These are phyloP conservation scores for Sporothrix globosa DNA, from an alignment of 2,329 filamentous ascomycete species.

Conservation along the genomic window DNA sequence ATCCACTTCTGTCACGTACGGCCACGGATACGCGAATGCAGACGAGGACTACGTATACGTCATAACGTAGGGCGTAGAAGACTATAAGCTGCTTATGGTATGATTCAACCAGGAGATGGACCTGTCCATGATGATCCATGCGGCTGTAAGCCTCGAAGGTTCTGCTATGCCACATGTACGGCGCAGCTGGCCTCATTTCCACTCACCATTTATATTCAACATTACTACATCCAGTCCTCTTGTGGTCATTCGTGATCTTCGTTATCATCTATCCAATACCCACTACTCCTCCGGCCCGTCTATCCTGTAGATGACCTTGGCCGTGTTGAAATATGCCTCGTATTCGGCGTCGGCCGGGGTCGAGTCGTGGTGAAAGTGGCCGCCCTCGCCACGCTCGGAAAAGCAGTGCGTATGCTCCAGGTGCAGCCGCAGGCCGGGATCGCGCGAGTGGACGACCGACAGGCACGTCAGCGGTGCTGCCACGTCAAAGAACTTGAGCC, in stretches of 20 bases:
- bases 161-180: too few species aligned
- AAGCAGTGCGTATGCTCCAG: conserved; percentile 56
- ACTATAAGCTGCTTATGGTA: too few species aligned
- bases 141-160: too few species aligned
- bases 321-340: conserved; percentile 28
- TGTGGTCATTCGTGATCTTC: too few species aligned
- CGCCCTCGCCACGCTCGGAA: conserved; percentile 36
- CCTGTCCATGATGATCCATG: too few species aligned
- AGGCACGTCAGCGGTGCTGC: conserved; percentile 47
- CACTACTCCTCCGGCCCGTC: conserved; percentile 8
- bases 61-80: too few species aligned
- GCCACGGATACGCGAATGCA: conserved; percentile 24
- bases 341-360: conserved; percentile 25
- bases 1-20: conserved; percentile 18
- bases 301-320: conserved; percentile 29
- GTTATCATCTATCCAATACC: too few species aligned
- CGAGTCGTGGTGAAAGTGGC: conserved; percentile 27
- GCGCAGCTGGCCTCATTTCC: too few species aligned
- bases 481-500: conserved; percentile 48
- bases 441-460: conserved; percentile 48
- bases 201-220: too few species aligned
- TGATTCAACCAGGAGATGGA: too few species aligned
- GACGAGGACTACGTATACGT: too few species aligned
- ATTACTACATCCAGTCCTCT: too few species aligned
- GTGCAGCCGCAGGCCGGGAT: conserved; percentile 47